Evolutionary conservation across 2,329 filamentous ascomycete genomes (phyloP), one percentile per base, ranked within the genome.

Genomic region (Alternaria hordeiaustralica): DNA sequence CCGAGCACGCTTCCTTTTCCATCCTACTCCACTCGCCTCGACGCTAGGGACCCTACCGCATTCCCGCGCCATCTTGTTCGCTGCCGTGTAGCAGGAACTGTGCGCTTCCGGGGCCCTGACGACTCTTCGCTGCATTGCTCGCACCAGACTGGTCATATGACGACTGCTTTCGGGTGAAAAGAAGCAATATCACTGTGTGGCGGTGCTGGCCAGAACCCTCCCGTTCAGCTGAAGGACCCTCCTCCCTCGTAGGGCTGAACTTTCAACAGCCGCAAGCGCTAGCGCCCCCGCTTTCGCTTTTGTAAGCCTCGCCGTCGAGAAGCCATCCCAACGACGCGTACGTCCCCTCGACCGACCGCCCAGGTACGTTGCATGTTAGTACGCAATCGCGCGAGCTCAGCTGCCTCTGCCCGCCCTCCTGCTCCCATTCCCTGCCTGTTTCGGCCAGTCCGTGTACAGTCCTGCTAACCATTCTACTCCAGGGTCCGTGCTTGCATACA

Each of bases 11-110:
- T 50, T 53, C 55, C 63, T 57, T 26, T 43, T 43, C 41, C 36
- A 51, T 46, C 49, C 63, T 66, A 58, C 64, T 60, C 47, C 61
- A 65, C 64, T 62, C 60, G 63, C 64, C 67, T 58, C 58, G 51
- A 70, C 70, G 65, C 67, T 65, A 65, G 54, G 50, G 33, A 11
- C 56, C 62, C 69, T 64, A 64, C 64, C 64, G 63, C 67, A 67
- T 63, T 65, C 56, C 63, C 63, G 68, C 66, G 61, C 47, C 60
- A 64, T 65, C 63, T 54, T 60, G 55, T 53, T 64, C 63, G 71
- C 71, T 68, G 66, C 65, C 64, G 73, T 74, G 68, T 71, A 75
- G 70, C 69, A 76, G 76, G 74, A 66, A 64, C 69, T 63, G 59
- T 64, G 62, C 65, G 59, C 61, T 45, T 41, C 28, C 58, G 26